Evolutionary conservation across 2,329 filamentous ascomycete genomes (phyloP), one percentile per base, ranked within the genome.

Genomic region (Chalaropsis thielavioides): DNA sequence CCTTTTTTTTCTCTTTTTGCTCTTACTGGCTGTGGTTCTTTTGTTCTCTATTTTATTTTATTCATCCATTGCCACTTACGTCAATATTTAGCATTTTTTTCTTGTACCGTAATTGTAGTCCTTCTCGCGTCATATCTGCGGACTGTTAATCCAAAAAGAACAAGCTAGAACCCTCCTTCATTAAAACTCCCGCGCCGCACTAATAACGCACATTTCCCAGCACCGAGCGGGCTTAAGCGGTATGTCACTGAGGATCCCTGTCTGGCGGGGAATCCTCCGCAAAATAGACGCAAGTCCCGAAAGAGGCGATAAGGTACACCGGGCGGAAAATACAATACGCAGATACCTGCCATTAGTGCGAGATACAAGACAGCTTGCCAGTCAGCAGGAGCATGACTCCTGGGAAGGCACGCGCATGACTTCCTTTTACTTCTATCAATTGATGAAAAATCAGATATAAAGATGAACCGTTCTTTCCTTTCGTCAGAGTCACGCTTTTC

Each of bases 181-280:
- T 31, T 10, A 56, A 35, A 56, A 13, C 24, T 10, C 24, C 24
- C 17, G 22, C 13, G 27, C 54, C 54, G 54, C 54, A 58, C 54
- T 58, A 58, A 58, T 38, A 58, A n/a, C 54, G 51, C 51, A 58
- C 35, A 17, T 38, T 58, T 58, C 31, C 13, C 54, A n/a, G 31
- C 8, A 38, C 35, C 35, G 8, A 8, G 3, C 8, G 27, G 8
- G 24, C n/a, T 22, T 58, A 58, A 58, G 15, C 22, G 51, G 31
- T 59, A 64, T 64, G 62, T 64, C 62, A 64, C n/a, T 13, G 27
- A 56, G 6, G 7, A 40, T 35, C 40, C 59, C 35, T 61, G 38
- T 22, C 13, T n/a, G 59, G 5, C n/a, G 51, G 41, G 19, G 40
- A 54, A 65, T 65, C 58, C 58, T 54, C 44, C 63, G 63, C 58